These are phyloP conservation scores for Iodosphaeria phyllophila DNA, from an alignment of 2,329 filamentous ascomycete genomes.

Conservation along the genomic window DNA sequence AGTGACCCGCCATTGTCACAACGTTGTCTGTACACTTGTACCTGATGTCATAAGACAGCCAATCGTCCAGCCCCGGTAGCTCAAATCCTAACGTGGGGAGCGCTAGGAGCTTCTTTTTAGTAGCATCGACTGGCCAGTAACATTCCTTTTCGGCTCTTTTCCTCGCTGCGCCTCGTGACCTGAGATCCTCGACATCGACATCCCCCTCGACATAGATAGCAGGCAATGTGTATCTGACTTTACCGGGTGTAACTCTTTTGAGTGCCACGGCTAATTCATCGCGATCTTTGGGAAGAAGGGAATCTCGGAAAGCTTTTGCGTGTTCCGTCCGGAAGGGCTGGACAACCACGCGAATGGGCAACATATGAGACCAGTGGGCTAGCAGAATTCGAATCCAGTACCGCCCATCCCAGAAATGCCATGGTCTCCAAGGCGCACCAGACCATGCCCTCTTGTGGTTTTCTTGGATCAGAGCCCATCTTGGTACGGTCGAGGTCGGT, in stretches of 20 bases:
- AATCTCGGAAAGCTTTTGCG: slow-evolving; percentile 27
- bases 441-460: slow-evolving; percentile 5
- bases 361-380: slow-evolving; percentile 19
- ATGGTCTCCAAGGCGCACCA: slow-evolving; percentile 13
- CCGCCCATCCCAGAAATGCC: slow-evolving; percentile 36
- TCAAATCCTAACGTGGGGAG: slow-evolving; percentile 32
- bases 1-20: no score
- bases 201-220: slow-evolving; percentile 29
- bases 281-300: slow-evolving; percentile 14
- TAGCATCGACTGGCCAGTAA: slow-evolving; percentile 4
- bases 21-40: slow-evolving; percentile 34
- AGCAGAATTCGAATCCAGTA: slow-evolving; percentile 44
- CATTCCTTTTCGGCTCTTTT: not conserved
- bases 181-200: slow-evolving; percentile 7
- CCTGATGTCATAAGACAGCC: slow-evolving; percentile 28
- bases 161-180: not conserved
- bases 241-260: slow-evolving; percentile 30
- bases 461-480: no score
- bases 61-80: slow-evolving; percentile 25
- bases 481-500: slow-evolving; percentile 6
- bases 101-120: slow-evolving; percentile 24
- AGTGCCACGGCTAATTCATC: slow-evolving; percentile 23
- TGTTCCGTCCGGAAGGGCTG: slow-evolving; percentile 25
- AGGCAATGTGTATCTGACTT: slow-evolving; percentile 34
- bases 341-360: slow-evolving; percentile 22